phyloP scores from a whole-genome alignment of 2,329 filamentous ascomycete species.

The Metarhizium album region DNA sequence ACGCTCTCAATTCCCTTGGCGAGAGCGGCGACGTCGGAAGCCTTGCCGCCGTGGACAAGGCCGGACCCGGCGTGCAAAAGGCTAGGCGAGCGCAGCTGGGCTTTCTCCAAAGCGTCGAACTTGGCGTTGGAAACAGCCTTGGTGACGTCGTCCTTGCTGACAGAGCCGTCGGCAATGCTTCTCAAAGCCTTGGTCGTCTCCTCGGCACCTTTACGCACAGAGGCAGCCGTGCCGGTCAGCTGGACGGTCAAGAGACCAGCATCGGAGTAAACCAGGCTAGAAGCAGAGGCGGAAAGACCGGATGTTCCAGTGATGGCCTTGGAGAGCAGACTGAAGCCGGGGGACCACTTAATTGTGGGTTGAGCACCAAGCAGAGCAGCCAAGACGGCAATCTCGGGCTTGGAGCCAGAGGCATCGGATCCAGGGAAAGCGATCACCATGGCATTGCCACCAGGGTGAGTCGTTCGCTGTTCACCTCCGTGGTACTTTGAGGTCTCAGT shows the following conservation, averaged over 20 bases:
- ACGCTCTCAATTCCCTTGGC: slow-evolving; percentile 72
- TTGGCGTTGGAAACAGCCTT: slow-evolving; percentile 92
- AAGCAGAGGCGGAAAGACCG: slow-evolving; percentile 58
- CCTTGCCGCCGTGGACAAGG: slow-evolving; percentile 69
- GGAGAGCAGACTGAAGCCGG: slow-evolving; percentile 82
- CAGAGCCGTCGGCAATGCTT: slow-evolving; percentile 62
- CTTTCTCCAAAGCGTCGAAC: slow-evolving; percentile 77
- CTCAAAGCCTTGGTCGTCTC: slow-evolving; percentile 74
- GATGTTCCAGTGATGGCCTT: slow-evolving; percentile 61
- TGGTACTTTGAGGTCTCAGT: slow-evolving; percentile 70
- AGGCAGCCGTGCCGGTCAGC: slow-evolving; percentile 62
- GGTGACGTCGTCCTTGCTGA: slow-evolving; percentile 74
- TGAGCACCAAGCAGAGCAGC: slow-evolving; percentile 82
- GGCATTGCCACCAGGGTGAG: slow-evolving; percentile 67
- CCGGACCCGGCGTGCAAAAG: slow-evolving; percentile 77
- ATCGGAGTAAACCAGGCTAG: slow-evolving; percentile 83
- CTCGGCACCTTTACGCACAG: slow-evolving; percentile 63
- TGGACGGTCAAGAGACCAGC: slow-evolving; percentile 81
- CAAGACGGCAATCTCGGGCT: slow-evolving; percentile 83
- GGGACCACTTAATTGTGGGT: slow-evolving; percentile 88
- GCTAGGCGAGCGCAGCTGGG: slow-evolving; percentile 65
- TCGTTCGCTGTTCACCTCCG: slow-evolving; percentile 86
- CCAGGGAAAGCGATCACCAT: slow-evolving; percentile 89
- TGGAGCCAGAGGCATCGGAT: slow-evolving; percentile 69
- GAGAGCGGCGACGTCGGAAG: slow-evolving; percentile 73